Evolutionary conservation across 768 basidiomycete species (phyloP).

Genomic region (Tephrocybe sp.): DNA sequence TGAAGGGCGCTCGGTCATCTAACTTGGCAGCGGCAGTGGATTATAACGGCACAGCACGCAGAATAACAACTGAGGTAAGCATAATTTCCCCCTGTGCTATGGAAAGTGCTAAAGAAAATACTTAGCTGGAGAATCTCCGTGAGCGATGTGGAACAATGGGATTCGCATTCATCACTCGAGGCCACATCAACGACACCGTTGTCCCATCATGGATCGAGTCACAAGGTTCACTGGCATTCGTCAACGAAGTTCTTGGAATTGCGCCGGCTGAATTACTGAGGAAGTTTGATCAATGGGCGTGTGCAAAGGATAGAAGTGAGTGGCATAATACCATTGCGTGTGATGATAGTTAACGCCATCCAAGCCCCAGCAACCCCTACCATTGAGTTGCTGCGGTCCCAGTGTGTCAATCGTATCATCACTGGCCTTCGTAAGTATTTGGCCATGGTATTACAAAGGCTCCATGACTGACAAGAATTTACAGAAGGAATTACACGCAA

Average conservation of each 20-base stretch:
- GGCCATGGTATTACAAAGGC: neutral
- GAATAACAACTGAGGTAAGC: neutral
- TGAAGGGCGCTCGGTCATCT: neutral
- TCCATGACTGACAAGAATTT: neutral
- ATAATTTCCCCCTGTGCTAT: too few relatives aligned
- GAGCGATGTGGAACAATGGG: neutral
- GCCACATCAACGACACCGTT: neutral
- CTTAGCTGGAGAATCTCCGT: neutral
- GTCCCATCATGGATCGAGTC: neutral
- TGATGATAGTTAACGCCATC: neutral
- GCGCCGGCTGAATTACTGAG: neutral
- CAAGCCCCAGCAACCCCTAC: neutral
- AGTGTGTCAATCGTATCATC: neutral
- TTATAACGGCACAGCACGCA: neutral
- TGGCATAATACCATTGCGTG: neutral
- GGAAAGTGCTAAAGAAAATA: too few relatives aligned
- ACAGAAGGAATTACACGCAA: neutral
- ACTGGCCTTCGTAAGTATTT: neutral
- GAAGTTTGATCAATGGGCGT: constrained; percentile 1
- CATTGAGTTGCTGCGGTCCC: neutral
- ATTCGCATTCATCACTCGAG: neutral
- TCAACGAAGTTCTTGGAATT: neutral
- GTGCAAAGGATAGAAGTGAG: neutral
- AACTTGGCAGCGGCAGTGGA: neutral
- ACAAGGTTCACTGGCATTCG: neutral